Conservation (phyloP, 2,329 filamentous ascomycete genomes). For the Pestalotiopsis sp. region DNA sequence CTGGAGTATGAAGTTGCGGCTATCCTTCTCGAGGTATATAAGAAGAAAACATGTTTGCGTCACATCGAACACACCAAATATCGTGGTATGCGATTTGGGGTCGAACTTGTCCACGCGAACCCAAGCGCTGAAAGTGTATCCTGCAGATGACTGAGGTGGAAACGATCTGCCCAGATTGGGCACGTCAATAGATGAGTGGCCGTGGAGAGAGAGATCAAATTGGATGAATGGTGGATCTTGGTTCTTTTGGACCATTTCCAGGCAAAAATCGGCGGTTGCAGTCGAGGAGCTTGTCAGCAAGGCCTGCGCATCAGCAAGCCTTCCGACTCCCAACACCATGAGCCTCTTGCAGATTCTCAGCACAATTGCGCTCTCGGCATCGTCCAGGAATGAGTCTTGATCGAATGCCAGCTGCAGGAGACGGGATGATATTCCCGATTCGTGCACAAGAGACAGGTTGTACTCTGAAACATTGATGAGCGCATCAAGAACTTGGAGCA, state of each 20-base stretch:
- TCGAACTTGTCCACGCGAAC: slow-evolving; percentile 88
- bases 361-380: slow-evolving; percentile 60
- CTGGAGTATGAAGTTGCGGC: slow-evolving; percentile 91
- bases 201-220: slow-evolving; percentile 87
- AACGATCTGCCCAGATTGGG: slow-evolving; percentile 84
- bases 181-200: slow-evolving; percentile 88
- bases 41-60: slow-evolving; percentile 93
- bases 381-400: slow-evolving; percentile 49
- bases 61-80: slow-evolving; percentile 93
- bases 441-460: slow-evolving; percentile 73
- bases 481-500: slow-evolving; percentile 65
- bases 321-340: slow-evolving; percentile 75
- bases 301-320: slow-evolving; percentile 80
- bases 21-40: slow-evolving; percentile 91
- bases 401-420: slow-evolving; percentile 66
- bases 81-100: slow-evolving; percentile 80
- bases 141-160: slow-evolving; percentile 76
- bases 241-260: slow-evolving; percentile 74
- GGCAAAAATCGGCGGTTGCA: slow-evolving; percentile 66
- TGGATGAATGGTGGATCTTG: slow-evolving; percentile 84
- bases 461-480: slow-evolving; percentile 64
- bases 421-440: slow-evolving; percentile 69
- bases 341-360: slow-evolving; percentile 70
- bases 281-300: slow-evolving; percentile 60
- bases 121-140: slow-evolving; percentile 92